Conservation (phyloP, 495 filamentous ascomycete genomes). For the Xylaria acuta region DNA sequence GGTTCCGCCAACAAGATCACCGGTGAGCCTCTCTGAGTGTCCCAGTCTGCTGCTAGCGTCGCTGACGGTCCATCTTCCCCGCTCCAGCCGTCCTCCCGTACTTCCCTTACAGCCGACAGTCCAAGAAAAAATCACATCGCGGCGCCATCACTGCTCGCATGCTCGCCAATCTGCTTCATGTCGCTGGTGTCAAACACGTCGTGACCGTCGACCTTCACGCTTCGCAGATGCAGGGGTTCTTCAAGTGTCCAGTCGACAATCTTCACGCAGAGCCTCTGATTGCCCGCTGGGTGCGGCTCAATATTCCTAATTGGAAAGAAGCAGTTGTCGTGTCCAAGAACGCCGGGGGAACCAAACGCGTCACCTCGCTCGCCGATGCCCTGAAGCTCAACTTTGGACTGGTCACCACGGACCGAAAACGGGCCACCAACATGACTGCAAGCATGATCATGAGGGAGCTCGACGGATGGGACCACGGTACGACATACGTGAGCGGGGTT, state of each 20-base stretch:
- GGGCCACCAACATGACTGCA: conserved; percentile 66
- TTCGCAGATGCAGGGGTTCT: conserved; percentile 99
- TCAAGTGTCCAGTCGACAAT: conserved; percentile 97
- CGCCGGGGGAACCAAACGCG: conserved; percentile 92
- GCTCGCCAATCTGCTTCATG: conserved; percentile 90
- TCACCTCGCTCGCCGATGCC: conserved; percentile 95
- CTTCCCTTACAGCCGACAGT: conserved; percentile 98
- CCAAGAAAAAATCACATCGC: conserved; percentile 97
- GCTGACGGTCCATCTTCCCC: conserved; percentile 31
- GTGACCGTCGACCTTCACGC: conserved; percentile 97
- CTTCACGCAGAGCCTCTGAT: conserved; percentile 95
- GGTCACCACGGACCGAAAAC: conserved; percentile 89
- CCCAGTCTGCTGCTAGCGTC: conserved; percentile 25
- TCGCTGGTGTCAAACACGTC: conserved; percentile 96
- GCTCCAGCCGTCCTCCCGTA: conserved; percentile 93
- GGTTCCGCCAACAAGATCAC: conserved; percentile 97
- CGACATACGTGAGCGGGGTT: conserved; percentile 37
- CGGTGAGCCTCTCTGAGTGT: conserved; percentile 61
- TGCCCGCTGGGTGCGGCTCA: conserved; percentile 91
- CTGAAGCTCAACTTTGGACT: conserved; percentile 97
- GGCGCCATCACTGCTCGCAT: conserved; percentile 96
- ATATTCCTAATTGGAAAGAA: conserved; percentile 84
- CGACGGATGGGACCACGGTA: conserved; percentile 46
- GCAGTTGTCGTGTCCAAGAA: conserved; percentile 98
- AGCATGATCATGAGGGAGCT: conserved; percentile 68